These are phyloP conservation scores for Serendipita sp. DNA, from an alignment of 768 basidiomycete species.

Conservation along the genomic window DNA sequence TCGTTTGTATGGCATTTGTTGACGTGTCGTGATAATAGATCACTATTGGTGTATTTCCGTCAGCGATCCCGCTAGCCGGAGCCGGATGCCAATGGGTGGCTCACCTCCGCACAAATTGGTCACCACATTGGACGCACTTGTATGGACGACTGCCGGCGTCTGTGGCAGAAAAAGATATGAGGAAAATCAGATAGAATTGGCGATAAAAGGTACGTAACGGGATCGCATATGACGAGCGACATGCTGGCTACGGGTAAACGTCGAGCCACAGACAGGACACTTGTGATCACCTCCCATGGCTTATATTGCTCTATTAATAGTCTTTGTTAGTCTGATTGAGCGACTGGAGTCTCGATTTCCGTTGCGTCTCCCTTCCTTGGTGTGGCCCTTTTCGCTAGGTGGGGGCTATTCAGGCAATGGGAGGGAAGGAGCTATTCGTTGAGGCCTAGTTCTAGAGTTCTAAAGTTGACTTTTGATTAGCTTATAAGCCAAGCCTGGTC, in stretches of 20 bases:
- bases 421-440: too few species aligned
- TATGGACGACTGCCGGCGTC: slow-evolving; percentile 84
- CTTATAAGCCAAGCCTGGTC: too few species aligned
- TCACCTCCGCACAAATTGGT: slow-evolving; percentile 77
- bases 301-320: too few species aligned
- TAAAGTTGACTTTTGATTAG: too few species aligned
- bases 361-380: too few species aligned
- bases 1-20: slow-evolving; percentile 79
- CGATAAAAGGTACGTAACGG: slow-evolving; percentile 11
- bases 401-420: too few species aligned
- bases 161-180: slow-evolving; percentile 19
- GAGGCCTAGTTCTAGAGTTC: too few species aligned
- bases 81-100: background rate
- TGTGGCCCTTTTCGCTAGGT: too few species aligned
- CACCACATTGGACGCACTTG: slow-evolving; percentile 75
- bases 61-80: too few species aligned
- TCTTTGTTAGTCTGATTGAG: too few species aligned
- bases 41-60: slow-evolving; percentile 27
- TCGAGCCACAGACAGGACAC: slow-evolving; percentile 31
- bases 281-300: slow-evolving; percentile 69
- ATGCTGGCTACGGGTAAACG: slow-evolving; percentile 6
- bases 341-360: too few species aligned
- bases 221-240: slow-evolving; percentile 5
- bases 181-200: slow-evolving; percentile 11
- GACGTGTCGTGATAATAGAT: slow-evolving; percentile 70